Percentiles rank a stretch among this genome's conserved stretches.
Conservation (phyloP, 2,329 filamentous ascomycete genomes). For the Cladosporium colombiae region DNA sequence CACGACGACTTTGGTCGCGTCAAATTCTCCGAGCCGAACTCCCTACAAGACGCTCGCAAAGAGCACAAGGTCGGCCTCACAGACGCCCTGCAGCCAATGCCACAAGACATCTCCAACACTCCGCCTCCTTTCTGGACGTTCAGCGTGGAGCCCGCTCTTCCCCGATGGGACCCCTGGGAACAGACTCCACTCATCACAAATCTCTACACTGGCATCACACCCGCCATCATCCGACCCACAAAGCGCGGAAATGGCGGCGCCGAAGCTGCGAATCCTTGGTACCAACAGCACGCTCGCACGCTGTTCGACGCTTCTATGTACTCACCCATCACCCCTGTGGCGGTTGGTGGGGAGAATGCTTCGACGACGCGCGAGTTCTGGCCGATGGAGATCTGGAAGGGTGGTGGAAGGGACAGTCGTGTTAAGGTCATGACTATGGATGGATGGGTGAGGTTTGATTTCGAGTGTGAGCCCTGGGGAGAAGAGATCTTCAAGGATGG, state of each 20-base stretch:
- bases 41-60: constrained; percentile 9
- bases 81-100: not conserved
- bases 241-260: constrained; percentile 11
- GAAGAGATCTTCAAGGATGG: constrained; percentile 15
- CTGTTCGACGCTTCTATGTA: constrained; percentile 23
- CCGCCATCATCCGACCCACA: constrained; percentile 22
- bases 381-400: constrained; percentile 48
- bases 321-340: constrained; percentile 27
- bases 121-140: constrained; percentile 26
- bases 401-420: constrained; percentile 46
- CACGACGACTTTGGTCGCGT: constrained; percentile 10
- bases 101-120: constrained; percentile 11
- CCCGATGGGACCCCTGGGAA: constrained; percentile 21
- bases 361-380: constrained; percentile 40
- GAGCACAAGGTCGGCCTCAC: constrained; percentile 15
- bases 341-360: constrained; percentile 43
- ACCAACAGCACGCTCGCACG: constrained; percentile 22
- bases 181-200: constrained; percentile 24
- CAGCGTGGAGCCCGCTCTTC: constrained; percentile 19
- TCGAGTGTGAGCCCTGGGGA: constrained; percentile 3
- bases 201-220: constrained; percentile 22
- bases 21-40: constrained; percentile 14
- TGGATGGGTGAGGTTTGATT: constrained; percentile 16
- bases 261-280: constrained; percentile 3
- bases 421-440: constrained; percentile 8